A percentile compares a stretch with the other conserved stretches of the same genome.
Conservation (phyloP, 169 alveolate genomes). For the Plasmodium adleri region DNA sequence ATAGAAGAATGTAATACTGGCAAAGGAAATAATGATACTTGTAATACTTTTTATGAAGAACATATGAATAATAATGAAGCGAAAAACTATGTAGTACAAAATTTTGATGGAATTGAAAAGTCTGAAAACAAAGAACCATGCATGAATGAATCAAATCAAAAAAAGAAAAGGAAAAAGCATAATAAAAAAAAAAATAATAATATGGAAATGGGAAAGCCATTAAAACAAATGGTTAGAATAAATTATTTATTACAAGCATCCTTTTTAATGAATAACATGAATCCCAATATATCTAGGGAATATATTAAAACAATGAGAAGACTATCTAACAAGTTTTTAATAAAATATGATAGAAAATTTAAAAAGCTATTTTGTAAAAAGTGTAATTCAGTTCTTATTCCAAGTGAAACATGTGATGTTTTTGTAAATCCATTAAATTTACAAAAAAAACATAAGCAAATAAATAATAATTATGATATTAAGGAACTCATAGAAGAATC, state of each 20-base stretch:
- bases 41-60: neutral
- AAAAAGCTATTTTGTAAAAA: slow-evolving; percentile 75
- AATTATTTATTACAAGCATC: slow-evolving; percentile 74
- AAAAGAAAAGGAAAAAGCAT: slow-evolving; percentile 25
- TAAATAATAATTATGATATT: neutral
- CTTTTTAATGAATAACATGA: slow-evolving; percentile 48
- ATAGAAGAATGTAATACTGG: slow-evolving; percentile 1
- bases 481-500: slow-evolving; percentile 11
- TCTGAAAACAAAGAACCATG: slow-evolving; percentile 1
- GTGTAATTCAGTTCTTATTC: slow-evolving; percentile 75
- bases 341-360: slow-evolving; percentile 64
- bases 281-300: slow-evolving; percentile 52
- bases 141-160: slow-evolving; percentile 26
- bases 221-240: slow-evolving; percentile 74
- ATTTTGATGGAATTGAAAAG: slow-evolving; percentile 13
- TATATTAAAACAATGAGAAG: slow-evolving; percentile 75
- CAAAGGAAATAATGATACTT: slow-evolving; percentile 4
- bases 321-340: slow-evolving; percentile 70
- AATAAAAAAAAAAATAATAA: slow-evolving; percentile 48
- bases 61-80: slow-evolving; percentile 6
- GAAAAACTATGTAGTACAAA: slow-evolving; percentile 13
- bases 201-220: slow-evolving; percentile 23
- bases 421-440: slow-evolving; percentile 57
- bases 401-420: slow-evolving; percentile 68
- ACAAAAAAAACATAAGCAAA: slow-evolving; percentile 22